Base-by-base conservation (phyloP, 192 early-diverging fungal species). In the Spizellomyces sp. region DNA sequence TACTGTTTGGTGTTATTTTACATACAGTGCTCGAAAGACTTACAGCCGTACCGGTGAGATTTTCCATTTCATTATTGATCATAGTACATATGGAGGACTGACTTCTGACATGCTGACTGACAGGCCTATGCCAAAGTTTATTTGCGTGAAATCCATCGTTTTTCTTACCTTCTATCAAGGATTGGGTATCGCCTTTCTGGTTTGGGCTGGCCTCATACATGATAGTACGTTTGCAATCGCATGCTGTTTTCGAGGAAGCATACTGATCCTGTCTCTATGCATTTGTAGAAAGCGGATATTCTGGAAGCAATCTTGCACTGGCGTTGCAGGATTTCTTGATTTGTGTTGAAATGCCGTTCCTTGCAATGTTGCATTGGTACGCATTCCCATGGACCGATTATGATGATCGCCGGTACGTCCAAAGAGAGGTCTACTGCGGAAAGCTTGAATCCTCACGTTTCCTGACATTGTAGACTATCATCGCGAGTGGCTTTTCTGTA, bases 161-260 rank as follows among this genome's bases (percentile, higher is more conserved):
- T 96, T 96, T 74, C 92, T 98, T 71, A 93, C 94, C 1, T 98
- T 93, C 77, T 98, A 95, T 93, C 95, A 96, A 79, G 93, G 45
- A 70, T 63, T 98, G 48, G 82, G 87, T 8, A 85, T 98, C 48
- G 89, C 96, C 15, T 83, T 98, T 17, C 67, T 98, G 47, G 90
- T 93, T 2, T 84, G 87, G 15, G 74, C 86, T 1, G 93, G 93
- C 6, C 64, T 91, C 27, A 92, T 98, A 66, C 82, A 80, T 57
- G 87, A 89, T 69, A 87, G 90, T 81, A 83, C 84, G 73, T 70
- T 15, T 48, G 50, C 58, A n/a, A 69, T 80, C 76, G 8, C 67
- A 17, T 61, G 50, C 45, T 82, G 21, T 69, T 15, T 46, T 58
- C 12, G 15, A 15, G 21, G 64, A 27, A 8, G 47, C 61, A 19